Percentiles rank a stretch among this genome's conserved stretches.
These are phyloP conservation scores for Cyberlindnera japonica DNA, from an alignment of 805 yeast species.

Conservation along the genomic window DNA sequence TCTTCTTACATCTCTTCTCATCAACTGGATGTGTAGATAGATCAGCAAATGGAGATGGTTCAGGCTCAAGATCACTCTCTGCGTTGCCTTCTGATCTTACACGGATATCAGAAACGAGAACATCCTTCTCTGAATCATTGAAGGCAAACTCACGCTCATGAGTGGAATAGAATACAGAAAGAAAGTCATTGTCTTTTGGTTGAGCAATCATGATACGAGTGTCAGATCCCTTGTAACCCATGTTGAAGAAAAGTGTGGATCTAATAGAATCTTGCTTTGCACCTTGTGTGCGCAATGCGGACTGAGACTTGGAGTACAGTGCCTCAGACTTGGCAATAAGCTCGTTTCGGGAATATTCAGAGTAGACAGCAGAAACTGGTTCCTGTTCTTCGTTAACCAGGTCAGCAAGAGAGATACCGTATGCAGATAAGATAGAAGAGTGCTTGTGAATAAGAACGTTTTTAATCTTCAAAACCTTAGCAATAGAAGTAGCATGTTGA, in stretches of 20 bases:
- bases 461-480: constrained; percentile 37
- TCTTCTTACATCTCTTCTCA: constrained; percentile 28
- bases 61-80: constrained; percentile 13
- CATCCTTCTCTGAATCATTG: constrained; percentile 32
- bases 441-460: constrained; percentile 43
- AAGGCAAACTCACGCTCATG: constrained; percentile 37
- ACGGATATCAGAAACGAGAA: constrained; percentile 34
- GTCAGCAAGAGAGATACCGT: constrained; percentile 42
- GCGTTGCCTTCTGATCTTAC: constrained; percentile 32
- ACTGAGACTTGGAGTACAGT: constrained; percentile 12
- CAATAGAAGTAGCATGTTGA: constrained; percentile 43
- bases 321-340: constrained; percentile 11
- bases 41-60: constrained; percentile 27
- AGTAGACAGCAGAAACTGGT: constrained; percentile 27
- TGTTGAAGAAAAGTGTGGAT: constrained; percentile 33
- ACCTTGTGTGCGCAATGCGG: constrained; percentile 24
- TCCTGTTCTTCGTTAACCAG: constrained; percentile 29
- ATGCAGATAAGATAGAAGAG: constrained; percentile 45
- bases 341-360: constrained; percentile 20
- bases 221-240: constrained; percentile 46
- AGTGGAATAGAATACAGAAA: constrained; percentile 26
- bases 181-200: constrained; percentile 27
- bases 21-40: constrained; percentile 24
- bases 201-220: constrained; percentile 37
- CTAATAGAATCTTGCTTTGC: constrained; percentile 24